These are phyloP conservation scores for Melaleuca quinquenervia DNA, from an alignment of 345 rosid species.

Conservation along the genomic window DNA sequence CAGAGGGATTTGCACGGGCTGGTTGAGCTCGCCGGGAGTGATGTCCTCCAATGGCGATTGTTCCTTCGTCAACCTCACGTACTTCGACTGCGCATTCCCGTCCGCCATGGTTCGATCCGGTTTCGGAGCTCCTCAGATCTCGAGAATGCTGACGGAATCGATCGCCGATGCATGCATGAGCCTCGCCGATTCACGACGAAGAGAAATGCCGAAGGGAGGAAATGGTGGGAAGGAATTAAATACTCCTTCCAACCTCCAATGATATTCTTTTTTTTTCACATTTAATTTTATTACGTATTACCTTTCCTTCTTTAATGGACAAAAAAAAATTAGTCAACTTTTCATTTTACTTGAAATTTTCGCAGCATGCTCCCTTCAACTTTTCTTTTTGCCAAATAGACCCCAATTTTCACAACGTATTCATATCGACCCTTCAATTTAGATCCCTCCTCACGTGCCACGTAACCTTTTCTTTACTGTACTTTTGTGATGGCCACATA, in stretches of 20 bases:
- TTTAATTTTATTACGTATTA: background rate
- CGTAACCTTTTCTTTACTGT: background rate
- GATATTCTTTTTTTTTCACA: background rate
- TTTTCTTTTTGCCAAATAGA: background rate
- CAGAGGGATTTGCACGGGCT: conserved; percentile 82
- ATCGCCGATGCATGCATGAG: background rate
- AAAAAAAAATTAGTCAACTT: background rate
- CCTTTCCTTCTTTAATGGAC: background rate
- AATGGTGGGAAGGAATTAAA: background rate
- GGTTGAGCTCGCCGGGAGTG: conserved; percentile 89
- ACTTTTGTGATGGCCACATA: background rate
- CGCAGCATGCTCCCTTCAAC: background rate
- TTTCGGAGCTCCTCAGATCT: background rate
- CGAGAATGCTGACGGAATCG: background rate
- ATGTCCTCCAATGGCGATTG: conserved; percentile 53
- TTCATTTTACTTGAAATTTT: background rate
- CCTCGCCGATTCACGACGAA: background rate
- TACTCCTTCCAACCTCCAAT: background rate
- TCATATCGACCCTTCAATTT: background rate
- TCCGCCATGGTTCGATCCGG: conserved; percentile 38
- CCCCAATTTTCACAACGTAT: background rate
- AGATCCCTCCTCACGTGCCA: background rate
- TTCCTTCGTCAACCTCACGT: conserved; percentile 58
- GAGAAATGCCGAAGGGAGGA: background rate
- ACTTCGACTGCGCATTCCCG: conserved; percentile 40